Percentiles rank a stretch among this genome's conserved stretches.
phyloP scores from a whole-genome alignment of 2,329 filamentous ascomycete species.

The Xylaria sp. region DNA sequence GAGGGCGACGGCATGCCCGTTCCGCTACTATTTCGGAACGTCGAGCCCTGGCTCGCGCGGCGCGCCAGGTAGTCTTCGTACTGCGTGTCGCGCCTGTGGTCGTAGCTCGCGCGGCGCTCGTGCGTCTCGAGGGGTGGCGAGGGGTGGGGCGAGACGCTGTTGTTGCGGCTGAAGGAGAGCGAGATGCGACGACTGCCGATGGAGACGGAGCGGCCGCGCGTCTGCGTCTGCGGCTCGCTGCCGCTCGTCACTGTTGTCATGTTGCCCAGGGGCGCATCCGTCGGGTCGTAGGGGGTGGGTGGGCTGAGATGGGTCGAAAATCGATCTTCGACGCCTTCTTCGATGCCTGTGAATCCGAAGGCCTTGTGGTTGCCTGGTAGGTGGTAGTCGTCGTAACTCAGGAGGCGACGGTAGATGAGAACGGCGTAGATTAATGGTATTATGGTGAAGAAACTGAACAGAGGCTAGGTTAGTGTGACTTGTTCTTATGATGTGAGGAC shows the following conservation, averaged over 20 bases:
- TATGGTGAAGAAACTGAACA: constrained; percentile 55
- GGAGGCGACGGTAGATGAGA: constrained; percentile 59
- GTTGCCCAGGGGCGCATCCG: constrained; percentile 22
- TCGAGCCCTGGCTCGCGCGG: constrained; percentile 42
- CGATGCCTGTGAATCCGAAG: constrained; percentile 56
- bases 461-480: not conserved
- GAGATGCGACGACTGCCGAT: constrained; percentile 42
- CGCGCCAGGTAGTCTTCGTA: constrained; percentile 59
- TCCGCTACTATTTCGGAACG: constrained; percentile 28
- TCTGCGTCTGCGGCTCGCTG: constrained; percentile 14
- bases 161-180: constrained; percentile 36
- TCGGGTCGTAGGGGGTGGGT: constrained; percentile 44
- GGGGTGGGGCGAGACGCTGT: constrained; percentile 36
- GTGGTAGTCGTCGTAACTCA: constrained; percentile 62
- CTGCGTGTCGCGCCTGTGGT: constrained; percentile 59
- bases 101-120: constrained; percentile 51
- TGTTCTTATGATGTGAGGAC: constrained; percentile 5
- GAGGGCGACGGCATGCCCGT: no score
- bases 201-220: constrained; percentile 41
- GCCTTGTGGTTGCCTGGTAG: constrained; percentile 61
- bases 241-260: constrained; percentile 13
- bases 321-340: constrained; percentile 47
- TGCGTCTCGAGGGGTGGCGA: constrained; percentile 19
- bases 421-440: constrained; percentile 60
- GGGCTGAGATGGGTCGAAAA: constrained; percentile 37